Percentiles rank a stretch among this genome's conserved stretches.
phyloP scores from a whole-genome alignment of 2,329 filamentous ascomycete species.

The Clonostachys rosea region DNA sequence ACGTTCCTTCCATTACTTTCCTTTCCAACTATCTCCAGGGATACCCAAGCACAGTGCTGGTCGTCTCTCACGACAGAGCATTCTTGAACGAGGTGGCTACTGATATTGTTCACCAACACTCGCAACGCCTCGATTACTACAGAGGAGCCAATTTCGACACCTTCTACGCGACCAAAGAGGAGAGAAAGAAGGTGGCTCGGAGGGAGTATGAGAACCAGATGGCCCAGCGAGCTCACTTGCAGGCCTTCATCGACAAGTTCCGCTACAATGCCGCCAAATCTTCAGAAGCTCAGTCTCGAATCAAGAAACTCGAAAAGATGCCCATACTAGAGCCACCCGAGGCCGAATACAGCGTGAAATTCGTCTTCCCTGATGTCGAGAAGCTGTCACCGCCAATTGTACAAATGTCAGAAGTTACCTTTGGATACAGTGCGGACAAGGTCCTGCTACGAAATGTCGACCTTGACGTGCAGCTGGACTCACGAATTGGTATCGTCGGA shows the following conservation, averaged over 20 bases:
- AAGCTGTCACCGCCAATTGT: slow-evolving; percentile 97
- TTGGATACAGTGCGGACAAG: slow-evolving; percentile 80
- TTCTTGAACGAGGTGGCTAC: slow-evolving; percentile 99
- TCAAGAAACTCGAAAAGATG: slow-evolving; percentile 99
- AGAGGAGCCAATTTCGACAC: slow-evolving; percentile 94
- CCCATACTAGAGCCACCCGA: slow-evolving; percentile 87
- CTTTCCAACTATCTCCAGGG: slow-evolving; percentile 89
- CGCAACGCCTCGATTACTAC: slow-evolving; percentile 96
- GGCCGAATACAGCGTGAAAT: slow-evolving; percentile 91
- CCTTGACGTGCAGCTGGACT: slow-evolving; percentile 95
- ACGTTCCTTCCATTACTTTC: slow-evolving; percentile 99
- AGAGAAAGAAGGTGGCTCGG: slow-evolving; percentile 93
- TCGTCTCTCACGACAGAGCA: slow-evolving; percentile 97
- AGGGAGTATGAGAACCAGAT: slow-evolving; percentile 99
- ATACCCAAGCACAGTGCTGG: slow-evolving; percentile 91
- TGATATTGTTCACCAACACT: slow-evolving; percentile 98
- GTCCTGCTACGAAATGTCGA: slow-evolving; percentile 82
- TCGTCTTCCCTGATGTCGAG: slow-evolving; percentile 96
- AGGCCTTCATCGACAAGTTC: slow-evolving; percentile 99
- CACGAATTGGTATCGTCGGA: slow-evolving; percentile 97
- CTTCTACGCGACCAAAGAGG: slow-evolving; percentile 96
- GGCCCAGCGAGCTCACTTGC: slow-evolving; percentile 86
- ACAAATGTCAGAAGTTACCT: slow-evolving; percentile 89
- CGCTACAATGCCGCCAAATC: slow-evolving; percentile 98
- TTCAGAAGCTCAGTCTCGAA: slow-evolving; percentile 94